Percentiles rank a stretch among this genome's conserved stretches.
phyloP scores from a whole-genome alignment of 139 green algal genomes.

The Ettlia oleoabundans region DNA sequence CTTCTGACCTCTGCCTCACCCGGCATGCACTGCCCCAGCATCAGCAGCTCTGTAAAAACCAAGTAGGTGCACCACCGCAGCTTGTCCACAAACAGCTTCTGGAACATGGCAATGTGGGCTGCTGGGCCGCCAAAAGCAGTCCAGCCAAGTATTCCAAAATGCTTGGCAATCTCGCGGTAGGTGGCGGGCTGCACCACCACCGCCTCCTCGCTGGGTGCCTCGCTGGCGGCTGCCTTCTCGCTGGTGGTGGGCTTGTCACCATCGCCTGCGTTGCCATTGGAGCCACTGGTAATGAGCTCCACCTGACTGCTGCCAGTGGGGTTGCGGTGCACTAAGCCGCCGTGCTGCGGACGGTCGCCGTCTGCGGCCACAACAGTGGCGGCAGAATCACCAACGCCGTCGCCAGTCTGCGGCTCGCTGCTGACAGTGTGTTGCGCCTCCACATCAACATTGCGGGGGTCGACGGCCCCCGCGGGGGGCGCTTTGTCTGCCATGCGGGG shows the following conservation, averaged over 20 bases:
- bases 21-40: conserved; percentile 87
- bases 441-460: neutral
- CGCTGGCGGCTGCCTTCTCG: neutral
- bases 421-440: neutral
- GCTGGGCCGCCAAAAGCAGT: neutral
- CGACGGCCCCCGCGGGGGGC: no score
- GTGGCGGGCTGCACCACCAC: neutral
- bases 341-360: neutral
- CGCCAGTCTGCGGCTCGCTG: neutral
- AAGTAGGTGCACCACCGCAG: conserved; percentile 77
- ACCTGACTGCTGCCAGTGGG: neutral
- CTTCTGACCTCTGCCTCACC: neutral
- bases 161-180: conserved; percentile 24
- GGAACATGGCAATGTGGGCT: conserved; percentile 31
- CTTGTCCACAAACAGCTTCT: conserved; percentile 71
- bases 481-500: neutral
- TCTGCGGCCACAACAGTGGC: neutral
- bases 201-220: neutral
- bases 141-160: conserved; percentile 61
- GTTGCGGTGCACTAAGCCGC: neutral
- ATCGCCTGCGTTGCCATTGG: neutral
- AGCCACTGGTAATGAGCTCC: neutral
- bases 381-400: neutral
- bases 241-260: no score
- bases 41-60: conserved; percentile 91